Evolutionary conservation across 31 red algal genomes (phyloP).

Genomic region (Endocladia muricata): DNA sequence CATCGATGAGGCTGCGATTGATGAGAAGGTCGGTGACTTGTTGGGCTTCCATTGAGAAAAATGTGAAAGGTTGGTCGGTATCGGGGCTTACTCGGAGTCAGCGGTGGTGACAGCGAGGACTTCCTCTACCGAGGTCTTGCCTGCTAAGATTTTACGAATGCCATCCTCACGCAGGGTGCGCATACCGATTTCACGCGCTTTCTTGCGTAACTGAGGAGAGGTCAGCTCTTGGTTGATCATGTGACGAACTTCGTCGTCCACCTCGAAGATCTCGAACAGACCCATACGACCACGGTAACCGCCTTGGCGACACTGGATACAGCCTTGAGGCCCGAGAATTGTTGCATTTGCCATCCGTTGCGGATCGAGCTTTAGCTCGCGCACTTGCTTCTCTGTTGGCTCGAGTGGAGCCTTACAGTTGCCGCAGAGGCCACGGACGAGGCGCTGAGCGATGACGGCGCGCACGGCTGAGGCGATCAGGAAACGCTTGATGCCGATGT

Average conservation of each 20-base stretch:
- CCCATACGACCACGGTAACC: slow-evolving; percentile 11
- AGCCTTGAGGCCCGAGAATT: background rate
- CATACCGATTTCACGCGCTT: slow-evolving; percentile 8
- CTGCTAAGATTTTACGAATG: background rate
- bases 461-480: slow-evolving; percentile 9
- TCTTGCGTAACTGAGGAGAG: background rate
- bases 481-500: slow-evolving; percentile 22
- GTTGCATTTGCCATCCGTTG: background rate
- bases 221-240: background rate
- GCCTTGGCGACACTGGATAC: background rate
- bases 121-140: background rate
- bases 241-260: background rate
- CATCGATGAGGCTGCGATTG: background rate
- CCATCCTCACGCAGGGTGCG: slow-evolving; percentile 16
- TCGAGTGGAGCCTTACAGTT: slow-evolving; percentile 19
- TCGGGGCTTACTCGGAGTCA: too few relatives aligned
- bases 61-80: too few relatives aligned
- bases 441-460: slow-evolving; percentile 12
- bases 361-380: background rate
- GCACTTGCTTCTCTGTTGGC: background rate
- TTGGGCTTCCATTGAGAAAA: slow-evolving; percentile 3
- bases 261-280: slow-evolving; percentile 9
- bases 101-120: background rate
- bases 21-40: slow-evolving; percentile 6
- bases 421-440: slow-evolving; percentile 9